A percentile compares a stretch with the other conserved stretches of the same genome.
Evolutionary conservation across 2,329 filamentous ascomycete genomes (phyloP).

Genomic region (Trichoderma cornu-damae): DNA sequence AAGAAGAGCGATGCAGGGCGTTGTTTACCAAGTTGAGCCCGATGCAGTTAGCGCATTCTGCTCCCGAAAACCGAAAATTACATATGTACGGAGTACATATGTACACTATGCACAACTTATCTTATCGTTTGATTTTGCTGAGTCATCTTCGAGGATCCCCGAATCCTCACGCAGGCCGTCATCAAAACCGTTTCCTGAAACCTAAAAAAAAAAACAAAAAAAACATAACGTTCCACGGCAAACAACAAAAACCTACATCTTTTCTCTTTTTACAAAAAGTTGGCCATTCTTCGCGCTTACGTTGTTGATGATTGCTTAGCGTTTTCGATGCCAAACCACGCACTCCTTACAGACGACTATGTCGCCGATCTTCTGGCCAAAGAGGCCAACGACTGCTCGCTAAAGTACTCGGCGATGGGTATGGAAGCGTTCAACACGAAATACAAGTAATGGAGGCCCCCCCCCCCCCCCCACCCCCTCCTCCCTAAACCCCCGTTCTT

Average conservation of each 20-base stretch:
- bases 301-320: background rate
- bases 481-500: too few relatives aligned
- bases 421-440: constrained; percentile 56
- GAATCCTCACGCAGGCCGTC: background rate
- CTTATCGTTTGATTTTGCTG: constrained; percentile 11
- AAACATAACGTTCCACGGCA: background rate
- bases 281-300: background rate
- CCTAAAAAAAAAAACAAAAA: too few relatives aligned
- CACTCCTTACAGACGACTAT: constrained; percentile 67
- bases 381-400: constrained; percentile 69
- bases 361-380: constrained; percentile 73
- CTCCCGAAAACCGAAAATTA: too few relatives aligned
- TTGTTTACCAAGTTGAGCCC: constrained; percentile 42
- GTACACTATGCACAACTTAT: background rate
- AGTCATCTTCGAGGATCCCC: constrained; percentile 1
- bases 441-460: constrained; percentile 44
- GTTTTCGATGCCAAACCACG: constrained; percentile 40
- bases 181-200: background rate
- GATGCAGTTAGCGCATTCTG: constrained; percentile 31
- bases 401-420: constrained; percentile 70
- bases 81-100: too few relatives aligned
- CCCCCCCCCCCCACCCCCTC: too few relatives aligned
- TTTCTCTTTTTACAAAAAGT: background rate
- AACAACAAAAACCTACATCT: background rate
- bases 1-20: background rate